phyloP scores from a whole-genome alignment of 2,329 filamentous ascomycete genomes.

The Rachicladosporium sp. region DNA sequence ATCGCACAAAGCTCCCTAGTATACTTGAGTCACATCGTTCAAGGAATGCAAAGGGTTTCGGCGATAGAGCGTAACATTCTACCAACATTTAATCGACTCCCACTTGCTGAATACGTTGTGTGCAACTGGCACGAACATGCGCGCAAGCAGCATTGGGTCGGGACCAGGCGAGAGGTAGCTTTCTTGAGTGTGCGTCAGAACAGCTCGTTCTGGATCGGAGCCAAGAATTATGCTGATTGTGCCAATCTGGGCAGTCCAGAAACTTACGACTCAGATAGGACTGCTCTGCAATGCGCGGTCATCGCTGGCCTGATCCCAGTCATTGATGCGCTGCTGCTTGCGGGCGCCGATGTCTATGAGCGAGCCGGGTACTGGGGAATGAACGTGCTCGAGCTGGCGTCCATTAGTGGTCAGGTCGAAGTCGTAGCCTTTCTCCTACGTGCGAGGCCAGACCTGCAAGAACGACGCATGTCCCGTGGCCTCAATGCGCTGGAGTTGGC shows the following conservation, averaged over 20 bases:
- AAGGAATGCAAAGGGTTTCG: constrained; percentile 4
- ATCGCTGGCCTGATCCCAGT: constrained; percentile 3
- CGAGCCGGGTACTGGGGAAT: constrained; percentile 5
- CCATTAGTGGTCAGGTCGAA: too few relatives aligned
- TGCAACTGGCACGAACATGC: constrained; percentile 8
- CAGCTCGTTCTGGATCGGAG: constrained; percentile 6
- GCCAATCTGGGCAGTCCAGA: constrained; percentile 8
- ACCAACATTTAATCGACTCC: constrained; percentile 6
- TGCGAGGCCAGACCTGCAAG: too few relatives aligned
- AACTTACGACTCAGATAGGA: constrained; percentile 8
- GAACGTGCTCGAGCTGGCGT: too few relatives aligned
- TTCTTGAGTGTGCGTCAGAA: constrained; percentile 3
- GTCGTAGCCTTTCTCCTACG: too few relatives aligned
- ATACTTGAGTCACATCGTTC: constrained; percentile 8
- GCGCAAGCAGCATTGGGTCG: constrained; percentile 3
- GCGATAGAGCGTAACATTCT: constrained; percentile 5
- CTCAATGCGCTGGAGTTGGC: constrained; percentile 8
- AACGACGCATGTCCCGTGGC: too few relatives aligned
- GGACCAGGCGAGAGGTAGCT: constrained; percentile 3
- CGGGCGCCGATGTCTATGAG: constrained; percentile 10
- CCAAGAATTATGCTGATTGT: constrained; percentile 2
- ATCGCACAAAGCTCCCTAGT: constrained; percentile 9
- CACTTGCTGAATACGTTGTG: constrained; percentile 9
- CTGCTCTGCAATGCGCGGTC: constrained; percentile 3
- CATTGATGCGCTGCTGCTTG: constrained; percentile 7